Evolutionary conservation across 2,329 filamentous ascomycete genomes (phyloP), one percentile per base, ranked within the genome.

Genomic region (Penicillium concentricum): DNA sequence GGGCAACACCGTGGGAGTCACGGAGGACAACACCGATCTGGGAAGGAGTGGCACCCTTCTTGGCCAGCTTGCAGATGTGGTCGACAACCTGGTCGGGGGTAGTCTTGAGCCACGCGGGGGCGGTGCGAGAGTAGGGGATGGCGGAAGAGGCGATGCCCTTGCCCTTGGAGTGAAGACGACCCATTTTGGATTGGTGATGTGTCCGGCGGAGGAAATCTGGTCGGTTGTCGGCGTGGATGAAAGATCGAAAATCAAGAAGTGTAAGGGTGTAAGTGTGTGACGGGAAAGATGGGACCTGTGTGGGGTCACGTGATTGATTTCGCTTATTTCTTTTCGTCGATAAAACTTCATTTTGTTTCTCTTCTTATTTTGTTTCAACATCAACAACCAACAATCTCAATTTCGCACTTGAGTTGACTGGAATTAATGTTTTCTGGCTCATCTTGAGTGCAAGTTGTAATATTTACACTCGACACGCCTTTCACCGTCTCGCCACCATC

Each of bases 11-110:
- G 84, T 99, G 94, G 77, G 89, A 92, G 83, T 99, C 95, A 84
- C 95, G 88, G 78, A 99, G 91, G 74, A 97, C 84, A 78, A 97
- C 93, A 90, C 95, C 94, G 75, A 99, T 99, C 86, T 97, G 93
- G 67, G 92, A 97, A 74, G 94, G 94, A 69, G 93, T 96, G 71
- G 91, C 91, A 84, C 95, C 94, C 90, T 97, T 97, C 84, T 91
- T 92, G 77, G 94, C 94, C 78, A 97, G 90, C 86, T 96, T 96
- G 84, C 90, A 92, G 84, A 99, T 99, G 68, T 97, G 92, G 79
- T 99, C 94, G 73, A 96, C 91, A 79, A 99, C 92, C 84, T 96
- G 91, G 75, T 97, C 92, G 77, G 94, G 92, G 72, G 92, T 96
- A 83, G 91, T 95, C 90, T 99, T 99, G 81, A 97, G 85, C 94